A percentile compares a stretch with the other conserved stretches of the same genome.
These are phyloP conservation scores for Colletotrichum graminicola DNA, from an alignment of 2,329 filamentous ascomycete species.

Conservation along the genomic window DNA sequence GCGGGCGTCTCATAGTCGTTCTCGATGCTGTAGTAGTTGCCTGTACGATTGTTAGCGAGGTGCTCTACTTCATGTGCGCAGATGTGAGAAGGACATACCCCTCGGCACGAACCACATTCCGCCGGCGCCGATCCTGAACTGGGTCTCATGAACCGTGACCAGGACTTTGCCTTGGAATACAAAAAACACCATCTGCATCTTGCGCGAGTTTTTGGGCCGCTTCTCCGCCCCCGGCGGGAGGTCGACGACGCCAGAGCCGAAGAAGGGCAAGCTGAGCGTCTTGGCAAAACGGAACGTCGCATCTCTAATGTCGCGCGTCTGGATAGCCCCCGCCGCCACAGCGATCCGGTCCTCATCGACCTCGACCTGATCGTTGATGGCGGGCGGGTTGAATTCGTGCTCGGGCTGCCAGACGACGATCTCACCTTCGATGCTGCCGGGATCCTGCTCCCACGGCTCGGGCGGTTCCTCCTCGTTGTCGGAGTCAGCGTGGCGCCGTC, in stretches of 20 bases:
- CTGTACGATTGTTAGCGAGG: constrained; percentile 59
- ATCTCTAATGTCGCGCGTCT: constrained; percentile 69
- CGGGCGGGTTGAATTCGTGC: constrained; percentile 65
- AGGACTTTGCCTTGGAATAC: constrained; percentile 85
- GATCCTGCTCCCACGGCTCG: constrained; percentile 79
- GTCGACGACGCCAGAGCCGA: constrained; percentile 91
- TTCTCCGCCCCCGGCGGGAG: constrained; percentile 87
- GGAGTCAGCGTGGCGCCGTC: constrained; percentile 52
- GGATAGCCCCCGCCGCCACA: constrained; percentile 66
- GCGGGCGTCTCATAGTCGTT: constrained; percentile 82
- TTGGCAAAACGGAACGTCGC: constrained; percentile 91
- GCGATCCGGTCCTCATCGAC: constrained; percentile 68
- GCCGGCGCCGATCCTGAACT: constrained; percentile 86
- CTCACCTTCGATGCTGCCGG: constrained; percentile 73
- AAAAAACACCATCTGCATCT: constrained; percentile 98
- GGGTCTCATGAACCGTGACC: constrained; percentile 80
- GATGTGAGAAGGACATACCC: constrained; percentile 69
- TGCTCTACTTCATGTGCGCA: background rate
- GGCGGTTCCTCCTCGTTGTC: constrained; percentile 64
- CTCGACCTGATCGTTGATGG: constrained; percentile 63
- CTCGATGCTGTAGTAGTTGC: constrained; percentile 91
- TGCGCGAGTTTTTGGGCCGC: constrained; percentile 89
- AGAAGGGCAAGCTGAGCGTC: constrained; percentile 84
- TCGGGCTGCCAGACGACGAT: constrained; percentile 74
- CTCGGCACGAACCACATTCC: constrained; percentile 95